phyloP scores from a whole-genome alignment of 176 grass and related monocot genomes.

The Echinochloa phyllopogon region DNA sequence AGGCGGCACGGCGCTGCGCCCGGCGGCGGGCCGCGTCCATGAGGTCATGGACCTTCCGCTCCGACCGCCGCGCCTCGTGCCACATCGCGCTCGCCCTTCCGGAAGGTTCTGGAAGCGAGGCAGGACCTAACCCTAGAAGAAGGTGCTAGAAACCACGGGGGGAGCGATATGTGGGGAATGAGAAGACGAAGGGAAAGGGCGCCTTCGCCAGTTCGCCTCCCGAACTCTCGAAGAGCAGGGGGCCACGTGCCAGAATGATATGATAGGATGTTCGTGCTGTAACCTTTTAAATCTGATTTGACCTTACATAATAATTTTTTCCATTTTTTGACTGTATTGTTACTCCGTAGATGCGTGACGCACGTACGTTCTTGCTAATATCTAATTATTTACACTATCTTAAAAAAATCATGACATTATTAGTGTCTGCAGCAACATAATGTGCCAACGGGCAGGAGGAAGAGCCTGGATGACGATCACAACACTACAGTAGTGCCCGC shows the following conservation, averaged over 20 bases:
- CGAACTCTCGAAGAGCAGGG: background rate
- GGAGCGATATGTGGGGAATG: background rate
- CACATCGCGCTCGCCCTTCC: slow-evolving; percentile 59
- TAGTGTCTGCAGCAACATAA: too few relatives aligned
- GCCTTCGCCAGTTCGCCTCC: background rate
- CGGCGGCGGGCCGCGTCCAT: slow-evolving; percentile 93
- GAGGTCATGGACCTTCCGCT: slow-evolving; percentile 94
- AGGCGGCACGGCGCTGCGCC: slow-evolving; percentile 80
- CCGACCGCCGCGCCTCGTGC: slow-evolving; percentile 93
- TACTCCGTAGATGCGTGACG: too few relatives aligned
- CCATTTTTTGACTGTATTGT: too few relatives aligned
- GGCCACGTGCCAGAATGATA: background rate
- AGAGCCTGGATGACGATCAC: too few relatives aligned
- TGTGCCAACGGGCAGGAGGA: too few relatives aligned
- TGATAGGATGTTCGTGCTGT: too few relatives aligned
- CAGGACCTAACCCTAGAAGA: slow-evolving; percentile 46
- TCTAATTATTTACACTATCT: too few relatives aligned
- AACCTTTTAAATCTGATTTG: too few relatives aligned
- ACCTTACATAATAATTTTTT: too few relatives aligned
- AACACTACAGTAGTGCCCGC: too few relatives aligned
- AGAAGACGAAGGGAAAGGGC: background rate
- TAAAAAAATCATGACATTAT: too few relatives aligned
- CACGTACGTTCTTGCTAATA: too few relatives aligned
- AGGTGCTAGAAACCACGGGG: slow-evolving; percentile 2
- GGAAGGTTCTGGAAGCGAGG: slow-evolving; percentile 14